Evolutionary conservation across 495 filamentous ascomycete genomes (phyloP).

Genomic region (Friedmanniomyces endolithicus): DNA sequence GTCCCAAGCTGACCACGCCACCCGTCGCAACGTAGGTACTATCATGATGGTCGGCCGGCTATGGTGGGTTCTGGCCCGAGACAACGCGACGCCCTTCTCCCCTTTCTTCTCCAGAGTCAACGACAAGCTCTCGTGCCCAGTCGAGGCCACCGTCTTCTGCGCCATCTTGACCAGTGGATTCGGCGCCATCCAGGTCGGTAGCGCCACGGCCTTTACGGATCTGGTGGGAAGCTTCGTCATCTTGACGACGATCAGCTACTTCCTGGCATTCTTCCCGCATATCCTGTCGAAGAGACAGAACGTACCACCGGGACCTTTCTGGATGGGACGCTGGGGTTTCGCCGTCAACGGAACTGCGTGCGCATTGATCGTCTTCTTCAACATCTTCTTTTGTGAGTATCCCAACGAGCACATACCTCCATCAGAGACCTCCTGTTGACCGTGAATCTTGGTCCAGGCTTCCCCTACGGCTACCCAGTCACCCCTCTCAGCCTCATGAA

Average conservation of each 20-base stretch:
- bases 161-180: conserved; percentile 50
- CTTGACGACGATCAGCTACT: conserved; percentile 59
- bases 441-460: conserved; percentile 25
- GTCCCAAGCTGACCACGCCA: too few species aligned
- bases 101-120: conserved; percentile 37
- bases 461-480: conserved; percentile 34
- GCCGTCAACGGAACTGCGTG: conserved; percentile 47
- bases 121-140: conserved; percentile 46
- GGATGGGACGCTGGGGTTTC: conserved; percentile 48
- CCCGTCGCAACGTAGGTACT: too few species aligned
- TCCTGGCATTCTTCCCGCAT: conserved; percentile 64
- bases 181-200: conserved; percentile 63
- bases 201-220: conserved; percentile 60
- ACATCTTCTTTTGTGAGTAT: conserved; percentile 50
- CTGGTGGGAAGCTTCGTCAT: conserved; percentile 66
- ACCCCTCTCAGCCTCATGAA: conserved; percentile 12
- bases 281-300: conserved; percentile 50
- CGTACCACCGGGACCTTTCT: conserved; percentile 57
- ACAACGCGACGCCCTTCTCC: conserved; percentile 49
- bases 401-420: neutral
- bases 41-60: conserved; percentile 69
- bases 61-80: conserved; percentile 73
- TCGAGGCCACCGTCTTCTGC: conserved; percentile 55
- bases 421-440: neutral
- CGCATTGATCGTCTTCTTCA: conserved; percentile 55